A percentile compares a stretch with the other conserved stretches of the same genome.
phyloP scores from a whole-genome alignment of 1,284 basidiomycete species.

The Tilletia walkeri region DNA sequence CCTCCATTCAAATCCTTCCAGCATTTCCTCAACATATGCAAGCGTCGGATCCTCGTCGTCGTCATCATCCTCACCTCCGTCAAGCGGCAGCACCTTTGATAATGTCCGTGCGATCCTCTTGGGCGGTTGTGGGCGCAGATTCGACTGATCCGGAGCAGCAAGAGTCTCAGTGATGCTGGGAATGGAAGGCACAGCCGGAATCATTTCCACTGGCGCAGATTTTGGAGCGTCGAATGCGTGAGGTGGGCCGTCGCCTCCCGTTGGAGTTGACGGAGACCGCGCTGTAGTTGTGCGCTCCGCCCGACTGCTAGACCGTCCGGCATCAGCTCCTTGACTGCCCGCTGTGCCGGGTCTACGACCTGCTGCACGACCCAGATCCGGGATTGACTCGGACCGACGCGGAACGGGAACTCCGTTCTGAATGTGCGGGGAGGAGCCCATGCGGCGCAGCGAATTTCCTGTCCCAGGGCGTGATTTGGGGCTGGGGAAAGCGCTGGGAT shows the following conservation, averaged over 20 bases:
- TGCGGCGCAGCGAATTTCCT: neutral
- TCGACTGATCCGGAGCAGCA: neutral
- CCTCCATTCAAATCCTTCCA: conserved; percentile 92
- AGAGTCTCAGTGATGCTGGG: neutral
- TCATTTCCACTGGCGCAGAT: neutral
- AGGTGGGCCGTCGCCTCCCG: no score
- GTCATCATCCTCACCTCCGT: conserved; percentile 14
- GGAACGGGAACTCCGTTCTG: neutral
- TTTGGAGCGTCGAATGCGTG: neutral
- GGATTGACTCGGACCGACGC: conserved; percentile 2
- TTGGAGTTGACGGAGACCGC: neutral
- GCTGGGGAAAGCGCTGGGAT: conserved; percentile 9
- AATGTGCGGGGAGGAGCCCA: conserved; percentile 7
- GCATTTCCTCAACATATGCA: conserved; percentile 80
- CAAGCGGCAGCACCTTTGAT: conserved; percentile 6
- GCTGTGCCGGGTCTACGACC: conserved; percentile 3
- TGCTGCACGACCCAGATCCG: neutral
- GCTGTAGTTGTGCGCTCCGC: neutral
- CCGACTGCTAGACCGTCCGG: neutral
- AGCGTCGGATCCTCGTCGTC: conserved; percentile 47
- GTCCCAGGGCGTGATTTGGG: conserved; percentile 6
- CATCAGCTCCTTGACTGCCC: conserved; percentile 1
- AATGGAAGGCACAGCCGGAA: neutral
- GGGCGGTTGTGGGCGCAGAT: neutral
- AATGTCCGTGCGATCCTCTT: neutral